Base-by-base conservation (phyloP, 805 yeast genomes). In the Wickerhamiella alocasiicola region DNA sequence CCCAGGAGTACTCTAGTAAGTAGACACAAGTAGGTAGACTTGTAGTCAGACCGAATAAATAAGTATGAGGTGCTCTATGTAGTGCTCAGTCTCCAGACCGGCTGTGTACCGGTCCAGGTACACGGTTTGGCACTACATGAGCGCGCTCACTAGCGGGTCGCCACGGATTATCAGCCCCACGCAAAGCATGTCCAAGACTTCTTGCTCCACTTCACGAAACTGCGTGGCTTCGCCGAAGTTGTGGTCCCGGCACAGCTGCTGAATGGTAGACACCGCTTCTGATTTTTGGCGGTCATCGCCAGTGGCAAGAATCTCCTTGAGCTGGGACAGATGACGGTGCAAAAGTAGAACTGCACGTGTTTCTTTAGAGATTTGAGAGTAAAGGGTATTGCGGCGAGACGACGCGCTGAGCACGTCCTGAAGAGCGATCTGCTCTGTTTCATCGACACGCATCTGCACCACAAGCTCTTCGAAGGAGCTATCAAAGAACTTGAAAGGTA, bases 381-480 rank as follows among this genome's bases (percentile, higher is more conserved):
- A 9, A 9, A 39, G 23, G 7, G 32, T 36, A 16, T 33, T 36
- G 3, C 30, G 26, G 29, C 39, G 31, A 9, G 32, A 25, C 23
- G 16, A 26, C 5, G 45, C 34, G 12, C 33, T 37, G 21, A 53
- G 45, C 6, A 54, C 49, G 29, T 53, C 54, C 24, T 55, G 53
- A n/a, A 55, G 49, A 2, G 57, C 60, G 15, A 55, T 54, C 26
- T 54, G 44, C 39, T 55, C 60, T 5, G 60, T 54, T 27, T 52
- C 55, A 5, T 45, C 57, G 2, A 55, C 46, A 17, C 49, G 54
- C 21, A 55, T 45, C 16, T 39, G 44, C 11, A 55, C 48, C 2
- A 47, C 30, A 7, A 53, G 42, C 41, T 55, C 59, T 15, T 38
- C 42, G 31, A 44, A 26, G 24, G 36, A 29, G 29, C 32, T 38